A percentile compares a stretch with the other conserved stretches of the same genome.
Evolutionary conservation across 1,284 basidiomycete species (phyloP).

Genomic region (Ganoderma resinaceum): DNA sequence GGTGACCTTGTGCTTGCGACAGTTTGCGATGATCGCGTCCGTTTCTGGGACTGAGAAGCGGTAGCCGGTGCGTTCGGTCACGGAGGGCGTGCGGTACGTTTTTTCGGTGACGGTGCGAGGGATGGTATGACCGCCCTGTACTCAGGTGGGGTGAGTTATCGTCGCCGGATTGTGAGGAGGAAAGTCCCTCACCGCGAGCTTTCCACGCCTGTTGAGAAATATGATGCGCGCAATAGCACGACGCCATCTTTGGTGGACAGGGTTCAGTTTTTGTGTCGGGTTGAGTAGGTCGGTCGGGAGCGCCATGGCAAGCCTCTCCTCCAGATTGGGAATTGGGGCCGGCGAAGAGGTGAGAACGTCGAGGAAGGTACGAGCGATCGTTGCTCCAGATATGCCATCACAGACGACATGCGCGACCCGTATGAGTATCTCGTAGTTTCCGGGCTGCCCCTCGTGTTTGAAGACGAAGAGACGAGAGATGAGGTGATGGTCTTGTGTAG

Average conservation of each 20-base stretch:
- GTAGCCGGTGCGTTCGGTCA: constrained; percentile 35
- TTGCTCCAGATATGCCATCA: constrained; percentile 54
- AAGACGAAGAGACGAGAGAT: constrained; percentile 29
- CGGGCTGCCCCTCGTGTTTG: constrained; percentile 24
- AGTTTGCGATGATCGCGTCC: constrained; percentile 42
- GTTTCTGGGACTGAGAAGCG: constrained; percentile 39
- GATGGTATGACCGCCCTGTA: constrained; percentile 66
- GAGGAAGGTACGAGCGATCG: constrained; percentile 52
- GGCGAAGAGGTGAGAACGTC: constrained; percentile 46
- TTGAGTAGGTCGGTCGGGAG: constrained; percentile 8
- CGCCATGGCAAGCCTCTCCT: constrained; percentile 48
- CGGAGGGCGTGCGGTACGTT: constrained; percentile 47
- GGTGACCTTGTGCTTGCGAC: constrained; percentile 51
- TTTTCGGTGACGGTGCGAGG: constrained; percentile 45
- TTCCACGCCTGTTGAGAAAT: constrained; percentile 40
- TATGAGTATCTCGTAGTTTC: constrained; percentile 49
- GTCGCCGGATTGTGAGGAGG: neutral
- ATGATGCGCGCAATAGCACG: constrained; percentile 53
- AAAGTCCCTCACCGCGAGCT: constrained; percentile 18
- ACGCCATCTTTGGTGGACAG: constrained; percentile 54
- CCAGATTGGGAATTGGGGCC: constrained; percentile 35
- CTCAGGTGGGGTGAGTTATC: neutral
- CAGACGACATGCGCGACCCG: constrained; percentile 54
- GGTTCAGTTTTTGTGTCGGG: constrained; percentile 35
- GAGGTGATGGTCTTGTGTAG: constrained; percentile 24